These are phyloP conservation scores for Garcia nutans DNA, from an alignment of 345 rosid genomes.

Conservation along the genomic window DNA sequence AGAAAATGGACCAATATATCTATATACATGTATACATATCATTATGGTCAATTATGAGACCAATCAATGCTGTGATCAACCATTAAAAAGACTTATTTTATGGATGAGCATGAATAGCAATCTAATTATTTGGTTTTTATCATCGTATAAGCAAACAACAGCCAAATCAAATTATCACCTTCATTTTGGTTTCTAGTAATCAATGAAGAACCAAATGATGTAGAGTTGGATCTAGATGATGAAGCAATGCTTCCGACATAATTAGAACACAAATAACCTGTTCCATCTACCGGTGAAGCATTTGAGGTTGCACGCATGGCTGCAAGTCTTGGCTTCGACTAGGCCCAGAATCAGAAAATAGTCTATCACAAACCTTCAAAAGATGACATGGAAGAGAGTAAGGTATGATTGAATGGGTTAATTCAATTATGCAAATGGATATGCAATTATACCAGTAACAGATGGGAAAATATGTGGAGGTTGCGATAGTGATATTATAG, in stretches of 20 bases:
- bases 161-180: slow-evolving; percentile 45
- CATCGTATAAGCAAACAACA: not conserved
- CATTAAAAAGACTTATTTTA: no score
- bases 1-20: no score
- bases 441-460: not conserved
- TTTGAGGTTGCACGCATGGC: slow-evolving; percentile 55
- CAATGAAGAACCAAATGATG: slow-evolving; percentile 69
- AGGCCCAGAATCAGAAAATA: slow-evolving; percentile 92
- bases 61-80: not conserved
- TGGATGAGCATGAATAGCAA: no score
- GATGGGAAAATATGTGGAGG: not conserved
- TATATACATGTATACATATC: not conserved
- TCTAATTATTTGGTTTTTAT: not conserved
- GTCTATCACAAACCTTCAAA: slow-evolving; percentile 79
- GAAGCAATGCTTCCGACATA: slow-evolving; percentile 52
- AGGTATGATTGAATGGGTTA: not conserved
- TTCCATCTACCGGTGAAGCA: slow-evolving; percentile 59
- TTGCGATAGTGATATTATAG: not conserved
- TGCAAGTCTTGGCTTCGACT: slow-evolving; percentile 79
- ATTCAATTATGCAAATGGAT: not conserved
- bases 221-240: slow-evolving; percentile 58
- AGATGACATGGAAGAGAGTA: not conserved
- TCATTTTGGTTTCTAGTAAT: slow-evolving; percentile 80
- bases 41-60: not conserved
- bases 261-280: slow-evolving; percentile 51